Base-by-base conservation (phyloP, 2,329 filamentous ascomycete species). In the Cryphonectria japonica region DNA sequence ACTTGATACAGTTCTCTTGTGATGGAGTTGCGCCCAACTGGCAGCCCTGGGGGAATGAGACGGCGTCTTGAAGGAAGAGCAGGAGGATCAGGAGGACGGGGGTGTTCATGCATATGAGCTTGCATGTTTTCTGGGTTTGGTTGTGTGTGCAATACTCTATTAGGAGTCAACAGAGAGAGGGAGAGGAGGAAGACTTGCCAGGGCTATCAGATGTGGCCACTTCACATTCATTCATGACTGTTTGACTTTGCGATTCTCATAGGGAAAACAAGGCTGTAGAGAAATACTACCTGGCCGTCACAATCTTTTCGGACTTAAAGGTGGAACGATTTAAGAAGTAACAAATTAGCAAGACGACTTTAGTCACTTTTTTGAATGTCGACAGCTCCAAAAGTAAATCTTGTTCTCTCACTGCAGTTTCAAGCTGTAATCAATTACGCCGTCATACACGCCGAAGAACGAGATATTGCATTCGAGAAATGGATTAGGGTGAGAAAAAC, bases 1-100 rank as follows among this genome's bases (percentile, higher is more conserved):
- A 64, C 26, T 7, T 64, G 61, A 39, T 64, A 6, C 61, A 46
- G 39, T 64, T 29, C n/a, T 41, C 61, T 46, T 64, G 61, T 46
- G 61, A 64, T 9, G 61, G 61, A 0, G 9, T n/a, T 1, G 39
- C 61, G 11, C 61, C 39, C 9, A 19, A 34, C 14, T 64, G 41
- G 37, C 39, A 16, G 61, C 11, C 39, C 2, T 64, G 61, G 61
- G 61, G 61, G 29, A n/a, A 22, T 6, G 61, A 64, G 39, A 19
- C 19, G 19, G 6, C 34, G 32, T n/a, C 19, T 22, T 26, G 11
- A 22, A 19, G n/a, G 11, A 29, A 11, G 9, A 39, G 61, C 8
- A 39, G 37, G 9, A 39, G 9, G 37, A 39, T 8, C 8, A 39
- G 37, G 37, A 39, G 9, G 37, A 39, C 1, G n/a, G 11, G 39